Evolutionary conservation across 2,329 filamentous ascomycete species (phyloP), one percentile per base, ranked within the genome.

Genomic region (Capronia americana): DNA sequence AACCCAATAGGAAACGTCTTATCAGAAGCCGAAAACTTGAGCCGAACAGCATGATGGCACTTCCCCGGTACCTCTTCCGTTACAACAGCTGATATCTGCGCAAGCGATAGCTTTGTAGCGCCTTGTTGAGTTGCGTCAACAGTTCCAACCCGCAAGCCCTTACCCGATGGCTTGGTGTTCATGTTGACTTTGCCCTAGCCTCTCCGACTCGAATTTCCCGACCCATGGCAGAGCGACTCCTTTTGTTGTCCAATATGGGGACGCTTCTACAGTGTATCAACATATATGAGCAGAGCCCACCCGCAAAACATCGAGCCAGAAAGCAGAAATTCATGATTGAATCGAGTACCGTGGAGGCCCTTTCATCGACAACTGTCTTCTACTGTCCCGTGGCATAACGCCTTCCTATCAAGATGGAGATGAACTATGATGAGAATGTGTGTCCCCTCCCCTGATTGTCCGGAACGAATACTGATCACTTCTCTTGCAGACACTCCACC

Each of bases 401-500:
- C 4, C 34, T 61, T 56, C 63, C 38, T 61, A n/a, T 60, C 71
- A 74, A 46, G n/a, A 83, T 83, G 81, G 80, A 83, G 77, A 82
- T 82, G 79, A 82, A 82, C 69, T 79, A 81, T 68, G 77, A 81
- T 76, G 78, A 79, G 69, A 71, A 72, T 63, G 79, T 78, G 70
- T 64, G 76, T 56, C 32, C 24, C 10, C 14, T 41, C 5, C 38
- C 14, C 12, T 17, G 7, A 14, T 0, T 51, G n/a, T n/a, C 7
- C n/a, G n/a, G 57, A 34, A 48, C 26, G 20, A 12, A 23, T 59
- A 32, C 57, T 59, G 41, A 59, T 24, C 7, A 3, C 46, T 3
- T 5, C 6, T 44, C 56, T 14, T n/a, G 17, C 26, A 58, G 56
- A 48, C 56, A 38, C 56, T 58, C 41, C 56, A 50, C 41, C 20